A percentile compares a stretch with the other conserved stretches of the same genome.
Conservation (phyloP, 768 basidiomycete species). For the Suillus tomentosus region DNA sequence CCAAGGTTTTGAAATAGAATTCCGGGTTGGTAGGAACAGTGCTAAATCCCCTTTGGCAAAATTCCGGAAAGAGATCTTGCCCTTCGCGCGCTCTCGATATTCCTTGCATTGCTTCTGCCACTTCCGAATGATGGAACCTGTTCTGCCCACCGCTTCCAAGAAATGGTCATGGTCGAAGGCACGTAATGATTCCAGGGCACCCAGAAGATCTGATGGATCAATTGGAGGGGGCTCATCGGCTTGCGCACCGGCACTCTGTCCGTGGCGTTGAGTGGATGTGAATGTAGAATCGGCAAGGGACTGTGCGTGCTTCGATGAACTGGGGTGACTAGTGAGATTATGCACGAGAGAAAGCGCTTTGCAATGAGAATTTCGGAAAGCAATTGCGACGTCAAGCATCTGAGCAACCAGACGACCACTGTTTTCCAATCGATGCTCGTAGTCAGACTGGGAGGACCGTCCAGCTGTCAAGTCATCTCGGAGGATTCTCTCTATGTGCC, state of each 20-base stretch:
- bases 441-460: conserved; percentile 64
- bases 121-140: conserved; percentile 86
- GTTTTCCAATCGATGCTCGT: conserved; percentile 67
- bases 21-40: conserved; percentile 92
- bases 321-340: conserved; percentile 54
- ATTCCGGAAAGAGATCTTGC: conserved; percentile 95
- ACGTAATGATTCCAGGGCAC: conserved; percentile 68
- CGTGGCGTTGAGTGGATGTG: conserved; percentile 47
- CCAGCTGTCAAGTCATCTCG: conserved; percentile 76
- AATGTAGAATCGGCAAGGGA: conserved; percentile 52
- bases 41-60: conserved; percentile 95
- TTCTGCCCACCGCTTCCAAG: conserved; percentile 77
- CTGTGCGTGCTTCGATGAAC: conserved; percentile 46
- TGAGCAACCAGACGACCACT: conserved; percentile 75
- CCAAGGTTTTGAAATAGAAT: conserved; percentile 93
- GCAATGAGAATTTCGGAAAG: conserved; percentile 74
- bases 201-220: conserved; percentile 73
- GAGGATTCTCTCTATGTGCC: conserved; percentile 66
- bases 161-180: conserved; percentile 86
- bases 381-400: conserved; percentile 77
- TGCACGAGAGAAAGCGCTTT: conserved; percentile 69
- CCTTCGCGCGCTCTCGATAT: conserved; percentile 92
- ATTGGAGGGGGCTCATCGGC: conserved; percentile 69
- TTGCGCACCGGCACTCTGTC: conserved; percentile 45
- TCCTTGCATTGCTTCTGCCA: conserved; percentile 98